These are phyloP conservation scores for Acorus gramineus DNA, from an alignment of 106 monocot genomes.

Conservation along the genomic window DNA sequence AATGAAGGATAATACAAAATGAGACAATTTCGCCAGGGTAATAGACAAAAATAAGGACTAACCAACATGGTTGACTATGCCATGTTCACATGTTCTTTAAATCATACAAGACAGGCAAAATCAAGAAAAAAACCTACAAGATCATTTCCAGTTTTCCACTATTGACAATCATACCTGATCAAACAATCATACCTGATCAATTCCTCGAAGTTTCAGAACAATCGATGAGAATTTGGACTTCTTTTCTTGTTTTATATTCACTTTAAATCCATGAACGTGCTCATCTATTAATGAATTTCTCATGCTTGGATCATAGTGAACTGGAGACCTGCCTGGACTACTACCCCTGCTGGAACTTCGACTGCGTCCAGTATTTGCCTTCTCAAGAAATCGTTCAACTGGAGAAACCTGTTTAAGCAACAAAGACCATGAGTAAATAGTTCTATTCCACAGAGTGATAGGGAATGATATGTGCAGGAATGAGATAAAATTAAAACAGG, in stretches of 20 bases:
- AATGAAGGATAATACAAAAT: too few relatives aligned
- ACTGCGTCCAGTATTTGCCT: slow-evolving; percentile 63
- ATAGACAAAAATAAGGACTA: too few relatives aligned
- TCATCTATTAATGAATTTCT: slow-evolving; percentile 54
- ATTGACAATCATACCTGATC: not conserved
- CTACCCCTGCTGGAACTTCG: slow-evolving; percentile 82
- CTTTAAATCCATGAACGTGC: slow-evolving; percentile 74
- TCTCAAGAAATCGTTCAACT: slow-evolving; percentile 85
- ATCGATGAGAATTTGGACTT: slow-evolving; percentile 90
- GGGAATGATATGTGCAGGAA: too few relatives aligned
- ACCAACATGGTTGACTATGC: too few relatives aligned
- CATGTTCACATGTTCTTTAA: not conserved
- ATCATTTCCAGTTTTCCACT: not conserved
- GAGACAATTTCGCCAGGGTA: too few relatives aligned
- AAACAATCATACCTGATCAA: slow-evolving; percentile 99
- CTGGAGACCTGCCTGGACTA: slow-evolving; percentile 83
- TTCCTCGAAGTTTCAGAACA: slow-evolving; percentile 87
- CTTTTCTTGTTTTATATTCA: slow-evolving; percentile 88
- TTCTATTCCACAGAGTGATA: not conserved
- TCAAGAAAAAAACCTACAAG: not conserved
- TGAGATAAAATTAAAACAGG: not conserved
- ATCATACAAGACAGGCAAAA: not conserved
- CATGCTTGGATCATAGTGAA: slow-evolving; percentile 53
- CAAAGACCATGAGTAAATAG: not conserved
- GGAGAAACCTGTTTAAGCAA: slow-evolving; percentile 55